Evolutionary conservation across 208 protist genomes (phyloP), one percentile per base, ranked within the genome.

Genomic region (Wallacemonas rigidus): DNA sequence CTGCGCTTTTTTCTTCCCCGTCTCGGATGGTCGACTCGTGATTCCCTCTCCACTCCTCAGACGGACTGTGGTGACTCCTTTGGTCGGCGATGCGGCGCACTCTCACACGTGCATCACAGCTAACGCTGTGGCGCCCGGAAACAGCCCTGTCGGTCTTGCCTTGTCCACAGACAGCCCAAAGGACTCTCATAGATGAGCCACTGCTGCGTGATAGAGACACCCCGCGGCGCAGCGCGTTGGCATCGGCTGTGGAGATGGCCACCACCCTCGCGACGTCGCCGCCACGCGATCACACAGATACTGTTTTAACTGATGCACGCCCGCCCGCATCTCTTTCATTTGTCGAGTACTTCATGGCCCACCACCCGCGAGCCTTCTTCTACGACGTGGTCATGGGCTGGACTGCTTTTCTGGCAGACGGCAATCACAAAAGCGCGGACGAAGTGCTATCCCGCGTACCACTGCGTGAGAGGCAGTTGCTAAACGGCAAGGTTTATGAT

Each of bases 401-500:
- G 79, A 67, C n/a, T n/a, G 36, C 36, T 36, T 65, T 36, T 4
- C 60, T 51, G 41, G 41, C 76, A 9, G 75, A 48, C 8, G 17
- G 48, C 4, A 45, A 63, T 9, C 40, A 53, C 6, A 48, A 9
- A 14, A 36, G 55, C n/a, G 40, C 63, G 3, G 60, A 71, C 17
- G 35, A 51, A 3, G 35, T 74, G 15, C 64, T 74, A 1, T n/a
- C 70, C 5, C 40, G 39, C 50, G 71, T 81, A 17, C 72, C 67
- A 14, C 72, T 58, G 47, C 62, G 62, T 17, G 82, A 90, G 54
- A 26, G 56, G n/a, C 79, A 80, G n/a, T 47, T 90, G 67, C 80
- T 90, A 4, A 90, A 90, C 57, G 43, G 53, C 17, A 82, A 87
- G 47, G 64, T 77, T 1, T 76, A 83, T 7, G 77, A 86, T 41